phyloP scores from a whole-genome alignment of 176 grass and related monocot species.

The Oryza meridionalis region DNA sequence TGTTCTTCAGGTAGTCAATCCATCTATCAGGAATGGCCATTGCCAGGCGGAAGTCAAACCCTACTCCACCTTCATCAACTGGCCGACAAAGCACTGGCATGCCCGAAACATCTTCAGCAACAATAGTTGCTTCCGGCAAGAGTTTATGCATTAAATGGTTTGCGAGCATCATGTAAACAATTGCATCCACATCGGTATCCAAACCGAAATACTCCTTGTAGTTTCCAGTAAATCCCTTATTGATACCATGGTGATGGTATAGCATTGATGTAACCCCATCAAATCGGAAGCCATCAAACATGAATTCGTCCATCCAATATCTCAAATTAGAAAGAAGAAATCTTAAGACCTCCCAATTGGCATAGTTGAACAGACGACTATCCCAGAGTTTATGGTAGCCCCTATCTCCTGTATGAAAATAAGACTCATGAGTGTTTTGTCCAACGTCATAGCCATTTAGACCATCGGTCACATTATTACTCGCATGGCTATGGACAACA shows the following conservation, averaged over 20 bases:
- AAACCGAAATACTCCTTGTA: slow-evolving; percentile 87
- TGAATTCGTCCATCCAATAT: slow-evolving; percentile 95
- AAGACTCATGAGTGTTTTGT: slow-evolving; percentile 71
- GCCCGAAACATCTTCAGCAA: slow-evolving; percentile 99
- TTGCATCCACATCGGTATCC: slow-evolving; percentile 88
- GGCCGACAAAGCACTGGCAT: slow-evolving; percentile 84
- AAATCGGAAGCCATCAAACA: slow-evolving; percentile 94
- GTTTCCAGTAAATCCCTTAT: slow-evolving; percentile 73
- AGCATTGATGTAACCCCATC: slow-evolving; percentile 96
- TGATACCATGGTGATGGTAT: slow-evolving; percentile 95
- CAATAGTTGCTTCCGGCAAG: slow-evolving; percentile 72
- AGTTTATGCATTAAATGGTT: slow-evolving; percentile 83
- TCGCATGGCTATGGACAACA: slow-evolving; percentile 91
- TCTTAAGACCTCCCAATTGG: slow-evolving; percentile 93
- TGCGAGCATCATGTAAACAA: slow-evolving; percentile 92
- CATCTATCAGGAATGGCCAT: slow-evolving; percentile 99
- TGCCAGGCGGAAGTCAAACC: slow-evolving; percentile 92
- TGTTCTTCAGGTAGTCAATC: slow-evolving; percentile 95
- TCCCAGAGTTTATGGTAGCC: slow-evolving; percentile 96
- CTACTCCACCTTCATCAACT: slow-evolving; percentile 88
- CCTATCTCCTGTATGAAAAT: slow-evolving; percentile 87
- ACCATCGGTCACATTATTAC: slow-evolving; percentile 83
- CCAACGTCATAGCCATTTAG: slow-evolving; percentile 98
- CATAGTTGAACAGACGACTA: slow-evolving; percentile 93
- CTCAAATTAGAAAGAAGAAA: slow-evolving; percentile 97